A percentile compares a stretch with the other conserved stretches of the same genome.
Conservation (phyloP, 805 yeast species). For the Jamesozyma hellenica region DNA sequence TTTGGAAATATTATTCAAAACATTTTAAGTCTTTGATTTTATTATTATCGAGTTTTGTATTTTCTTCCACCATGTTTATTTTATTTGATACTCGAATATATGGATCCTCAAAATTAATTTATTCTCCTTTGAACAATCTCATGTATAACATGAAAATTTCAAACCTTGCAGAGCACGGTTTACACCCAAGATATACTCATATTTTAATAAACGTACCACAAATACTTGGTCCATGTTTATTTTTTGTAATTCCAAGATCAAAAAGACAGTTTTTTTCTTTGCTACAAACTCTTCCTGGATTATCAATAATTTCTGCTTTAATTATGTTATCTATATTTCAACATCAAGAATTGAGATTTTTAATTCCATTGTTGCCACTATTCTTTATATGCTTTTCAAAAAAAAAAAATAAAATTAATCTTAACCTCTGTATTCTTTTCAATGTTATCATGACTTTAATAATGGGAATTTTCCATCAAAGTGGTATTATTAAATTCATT, state of each 20-base stretch:
- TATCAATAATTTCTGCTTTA: conserved; percentile 55
- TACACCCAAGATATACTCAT: conserved; percentile 74
- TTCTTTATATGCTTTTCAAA: conserved; percentile 34
- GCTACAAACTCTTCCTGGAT: conserved; percentile 38
- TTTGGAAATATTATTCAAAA: conserved; percentile 32
- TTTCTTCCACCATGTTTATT: conserved; percentile 33
- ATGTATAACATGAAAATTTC: conserved; percentile 49
- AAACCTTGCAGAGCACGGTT: conserved; percentile 70
- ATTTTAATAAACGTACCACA: conserved; percentile 66
- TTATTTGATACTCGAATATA: conserved; percentile 46
- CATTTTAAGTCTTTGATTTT: conserved; percentile 29
- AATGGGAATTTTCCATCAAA: conserved; percentile 82
- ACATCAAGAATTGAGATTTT: conserved; percentile 89
- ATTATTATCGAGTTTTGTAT: conserved; percentile 28
- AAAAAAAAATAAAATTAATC: conserved; percentile 26
- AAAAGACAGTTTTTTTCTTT: conserved; percentile 4
- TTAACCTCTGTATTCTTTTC: conserved; percentile 49
- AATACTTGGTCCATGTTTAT: conserved; percentile 61
- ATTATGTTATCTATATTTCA: conserved; percentile 58
- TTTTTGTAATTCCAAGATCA: conserved; percentile 31
- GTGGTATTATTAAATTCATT: conserved; percentile 63
- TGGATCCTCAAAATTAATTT: conserved; percentile 18
- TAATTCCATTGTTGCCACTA: conserved; percentile 70
- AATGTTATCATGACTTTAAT: conserved; percentile 48
- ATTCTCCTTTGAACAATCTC: conserved; percentile 73